Evolutionary conservation across 2,329 filamentous ascomycete genomes (phyloP), one percentile per base, ranked within the genome.

Genomic region (Colletotrichum agaves): DNA sequence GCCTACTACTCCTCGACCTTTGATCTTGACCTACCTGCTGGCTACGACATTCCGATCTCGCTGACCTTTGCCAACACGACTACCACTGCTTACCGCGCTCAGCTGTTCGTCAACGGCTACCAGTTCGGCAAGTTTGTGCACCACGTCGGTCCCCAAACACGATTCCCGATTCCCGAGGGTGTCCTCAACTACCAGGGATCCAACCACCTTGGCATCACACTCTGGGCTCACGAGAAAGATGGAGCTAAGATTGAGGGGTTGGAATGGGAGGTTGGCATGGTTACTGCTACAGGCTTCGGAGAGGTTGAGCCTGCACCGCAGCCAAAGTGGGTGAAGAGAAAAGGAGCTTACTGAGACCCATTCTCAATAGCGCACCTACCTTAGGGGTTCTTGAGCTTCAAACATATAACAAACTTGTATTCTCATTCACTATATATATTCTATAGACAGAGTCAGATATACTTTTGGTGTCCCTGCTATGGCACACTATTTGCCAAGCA

Each of bases 21-120:
- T 72, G 77, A 82, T 13, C 82, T 90, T 17, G 78, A 86, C 69
- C 70, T 90, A 0, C 87, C 87, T 0, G 63, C 72, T 0, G 74
- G 72, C 0, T 89, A 86, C 75, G 87, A 90, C 69, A 82, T 89
- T 17, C 87, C 87, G 0, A 74, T 90, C 5, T 80, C 80, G 1
- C 85, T 90, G 71, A 79, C 79, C 0, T 88, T 89, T 72, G 80
- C 80, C 19, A 81, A 82, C 65, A 78, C 77, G 2, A 79, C 80
- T 0, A 72, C 65, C 0, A 55, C 65, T 1, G 70, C 71, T 3
- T 90, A 89, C 71, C 81, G 90, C 35, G 85, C 80, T 2, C 87
- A 90, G 77, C 75, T 93, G 5, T 93, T 85, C 71, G 85, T 93
- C 55, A 93, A 93, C 72, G 90, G 91, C 2, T 93, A 88, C 78